Base-by-base conservation (phyloP, 139 green algal species). In the Micromonas commoda region DNA sequence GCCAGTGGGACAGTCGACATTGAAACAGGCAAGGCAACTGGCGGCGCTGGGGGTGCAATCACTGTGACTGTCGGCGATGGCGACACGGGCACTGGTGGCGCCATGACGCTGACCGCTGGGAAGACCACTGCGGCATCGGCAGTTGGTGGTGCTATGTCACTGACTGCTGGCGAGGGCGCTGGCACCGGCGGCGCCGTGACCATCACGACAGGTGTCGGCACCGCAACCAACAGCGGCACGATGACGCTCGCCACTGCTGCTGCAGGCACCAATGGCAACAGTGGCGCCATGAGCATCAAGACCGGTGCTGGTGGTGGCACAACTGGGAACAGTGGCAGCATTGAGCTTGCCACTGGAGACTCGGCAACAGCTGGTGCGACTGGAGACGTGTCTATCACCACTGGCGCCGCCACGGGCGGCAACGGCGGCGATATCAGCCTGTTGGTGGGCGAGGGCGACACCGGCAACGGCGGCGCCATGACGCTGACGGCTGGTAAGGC, bases 391-490 rank as follows among this genome's bases (percentile, higher is more conserved):
- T 37, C 9, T 13, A 34, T 76, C 13, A n/a, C 29, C 26, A 76
- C 76, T 16, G 76, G 64, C 20, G 21, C 4, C 66, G 33, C 76
- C n/a, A 38, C 28, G 3, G 54, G 63, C 23, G 78, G 78, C 61
- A 29, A 13, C n/a, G 78, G 70, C 34, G 78, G 78, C 19, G 35
- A 20, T 53, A 73, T 82, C 54, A 67, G 13, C 23, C 38, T 77
- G 23, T 6, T 20, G 24, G 71, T 77, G 35, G 71, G 71, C 24
- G 38, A n/a, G 37, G 71, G 71, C 35, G 51, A 77, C 38, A 77
- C 34, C 37, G 71, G 71, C n/a, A 38, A 16, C 33, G 71, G 71
- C 16, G 71, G 71, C 24, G 24, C 26, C 51, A 24, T 77, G 13
- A 23, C 16, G 23, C 9, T 77, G 24, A 23, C n/a, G 34, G 71